Evolutionary conservation across 2,329 filamentous ascomycete species (phyloP), one percentile per base, ranked within the genome.

Genomic region (Neurospora sp.): DNA sequence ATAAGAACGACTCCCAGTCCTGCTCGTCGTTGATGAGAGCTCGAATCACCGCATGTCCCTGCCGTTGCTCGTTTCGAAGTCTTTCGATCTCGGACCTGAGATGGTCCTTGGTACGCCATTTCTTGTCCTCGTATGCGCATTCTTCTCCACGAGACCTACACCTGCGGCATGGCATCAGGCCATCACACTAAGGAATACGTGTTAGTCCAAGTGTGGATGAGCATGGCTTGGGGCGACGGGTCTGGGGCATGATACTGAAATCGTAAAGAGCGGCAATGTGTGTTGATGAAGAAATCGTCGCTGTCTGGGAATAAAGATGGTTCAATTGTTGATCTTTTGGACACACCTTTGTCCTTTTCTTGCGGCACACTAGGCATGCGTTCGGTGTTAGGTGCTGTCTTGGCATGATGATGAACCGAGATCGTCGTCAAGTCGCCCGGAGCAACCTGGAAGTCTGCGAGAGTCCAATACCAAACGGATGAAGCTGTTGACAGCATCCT

Each of bases 61-160:
- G 74, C 6, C 69, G 74, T 41, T 75, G 74, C 38, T 75, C 73
- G 10, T 70, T 69, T 43, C 74, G 72, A 37, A 76, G 70, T 19
- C 73, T 72, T 67, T 75, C 74, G 19, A 76, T 75, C 67, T 76
- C 75, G 43, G 74, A 75, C 28, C 75, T 71, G 33, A 76, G 66
- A 62, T 75, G 74, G 66, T 75, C 75, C 67, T 76, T 76, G 19
- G 75, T 76, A 46, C 75, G 70, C 74, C 74, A 75, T 67, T 74
- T 76, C 67, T 75, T 75, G 71, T 75, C 74, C 40, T 76, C 74
- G 68, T 75, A 76, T 11, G 67, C 52, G 68, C 75, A 76, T 66
- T 76, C 73, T 37, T 76, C 75, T 10, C 73, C 74, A 11, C 74
- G 71, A 10, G 74, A 73, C 37, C 69, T 67, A 68, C 75, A 76